Conservation (phyloP, 805 yeast species). For the Wickerhamiella occidentalis region DNA sequence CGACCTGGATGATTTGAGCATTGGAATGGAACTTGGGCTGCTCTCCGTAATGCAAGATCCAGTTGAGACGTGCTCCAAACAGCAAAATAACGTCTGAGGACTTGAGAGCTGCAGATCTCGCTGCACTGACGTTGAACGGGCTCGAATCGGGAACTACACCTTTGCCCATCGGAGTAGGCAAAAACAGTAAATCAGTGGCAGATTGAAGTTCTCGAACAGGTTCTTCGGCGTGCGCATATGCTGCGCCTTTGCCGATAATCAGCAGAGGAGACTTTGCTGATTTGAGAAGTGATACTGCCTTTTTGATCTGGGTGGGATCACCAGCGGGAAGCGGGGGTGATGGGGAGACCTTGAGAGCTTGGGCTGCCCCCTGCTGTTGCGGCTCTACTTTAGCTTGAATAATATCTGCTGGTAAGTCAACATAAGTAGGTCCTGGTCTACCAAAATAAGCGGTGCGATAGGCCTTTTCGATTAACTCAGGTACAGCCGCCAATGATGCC, state of each 20-base stretch:
- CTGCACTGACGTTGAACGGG: slow-evolving; percentile 44
- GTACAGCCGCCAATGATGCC: slow-evolving; percentile 27
- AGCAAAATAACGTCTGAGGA: slow-evolving; percentile 47
- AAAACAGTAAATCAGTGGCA: slow-evolving; percentile 38
- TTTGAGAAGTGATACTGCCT: slow-evolving; percentile 29
- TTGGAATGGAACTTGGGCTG: slow-evolving; percentile 38
- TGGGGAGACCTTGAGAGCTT: neutral
- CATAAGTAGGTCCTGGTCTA: slow-evolving; percentile 47
- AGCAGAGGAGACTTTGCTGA: slow-evolving; percentile 39
- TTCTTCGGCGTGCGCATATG: slow-evolving; percentile 34
- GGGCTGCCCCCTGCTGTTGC: neutral
- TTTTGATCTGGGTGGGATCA: slow-evolving; percentile 27
- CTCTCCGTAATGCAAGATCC: slow-evolving; percentile 62
- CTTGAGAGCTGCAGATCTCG: slow-evolving; percentile 47
- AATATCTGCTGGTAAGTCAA: slow-evolving; percentile 53
- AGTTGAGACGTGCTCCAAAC: slow-evolving; percentile 56
- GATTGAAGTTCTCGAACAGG: slow-evolving; percentile 34
- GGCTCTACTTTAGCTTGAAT: slow-evolving; percentile 31
- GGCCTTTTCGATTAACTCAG: slow-evolving; percentile 35
- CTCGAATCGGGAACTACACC: slow-evolving; percentile 48
- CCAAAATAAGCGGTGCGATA: slow-evolving; percentile 37
- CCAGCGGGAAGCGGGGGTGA: slow-evolving; percentile 31
- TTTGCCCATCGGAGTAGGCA: slow-evolving; percentile 73
- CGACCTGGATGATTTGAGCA: slow-evolving; percentile 47
- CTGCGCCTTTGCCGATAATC: slow-evolving; percentile 57